Base-by-base conservation (phyloP, 2,329 filamentous ascomycete species). In the Pseudohalonectria lignicola region DNA sequence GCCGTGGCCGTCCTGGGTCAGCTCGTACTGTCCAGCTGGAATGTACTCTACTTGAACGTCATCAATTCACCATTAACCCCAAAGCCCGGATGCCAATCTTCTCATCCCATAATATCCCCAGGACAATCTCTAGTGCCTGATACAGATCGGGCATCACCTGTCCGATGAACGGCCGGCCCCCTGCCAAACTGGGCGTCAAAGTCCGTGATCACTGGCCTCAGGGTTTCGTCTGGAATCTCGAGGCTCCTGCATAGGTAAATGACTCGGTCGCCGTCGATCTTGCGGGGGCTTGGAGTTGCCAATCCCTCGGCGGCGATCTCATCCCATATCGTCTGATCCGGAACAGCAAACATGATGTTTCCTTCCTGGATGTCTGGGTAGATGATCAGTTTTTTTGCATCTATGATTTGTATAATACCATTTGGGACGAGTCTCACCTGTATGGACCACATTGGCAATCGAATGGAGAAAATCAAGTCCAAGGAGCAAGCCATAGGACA, bases 401-500 rank as follows among this genome's bases (percentile, higher is more conserved):
- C 7, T 26, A 26, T 12, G 8, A 26, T 12, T 8, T 26, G 23
- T 26, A 12, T 8, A 26, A 26, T 26, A n/a, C n/a, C n/a, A 12
- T 36, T 12, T 36, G 13, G 18, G 16, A 7, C 7, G 34, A 12
- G 20, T 23, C 34, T 11, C 23, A 36, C 34, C 34, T n/a, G 34
- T 36, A 20, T 36, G 34, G 15, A 36, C 34, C 16, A 36, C 18
- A n/a, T 36, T n/a, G 19, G 16, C 34, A 13, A 23, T n/a, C 9
- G 34, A 36, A 16, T 36, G 34, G 17, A 36, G 34, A 16, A 23
- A 36, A 25, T 36, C 34, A 15, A 36, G 21, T n/a, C 19, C 34
- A n/a, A 25, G 8, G 15, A 36, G 21, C 13, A 36, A 9, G 8
- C 34, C 34, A n/a, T 23, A 11, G 5, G 25, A 7, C 34, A 36